phyloP scores from a whole-genome alignment of 2,329 filamentous ascomycete genomes.

The Penicillium brevicompactum region DNA sequence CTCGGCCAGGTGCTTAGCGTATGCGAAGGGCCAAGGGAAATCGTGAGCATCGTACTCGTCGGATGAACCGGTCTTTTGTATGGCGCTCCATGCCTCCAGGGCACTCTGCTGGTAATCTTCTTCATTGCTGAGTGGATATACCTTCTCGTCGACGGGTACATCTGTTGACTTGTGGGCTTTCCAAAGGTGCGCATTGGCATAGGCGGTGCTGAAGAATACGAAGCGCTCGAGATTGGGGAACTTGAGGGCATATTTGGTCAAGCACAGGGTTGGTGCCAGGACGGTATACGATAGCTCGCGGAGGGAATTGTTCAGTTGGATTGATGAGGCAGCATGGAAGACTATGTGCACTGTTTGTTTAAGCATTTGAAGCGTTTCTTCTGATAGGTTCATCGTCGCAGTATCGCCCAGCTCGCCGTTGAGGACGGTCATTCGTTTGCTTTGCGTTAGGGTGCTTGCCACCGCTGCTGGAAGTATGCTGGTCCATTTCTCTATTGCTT shows the following conservation, averaged over 20 bases:
- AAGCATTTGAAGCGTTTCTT: slow-evolving; percentile 22
- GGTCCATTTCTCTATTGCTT: slow-evolving; percentile 23
- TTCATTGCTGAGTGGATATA: slow-evolving; percentile 17
- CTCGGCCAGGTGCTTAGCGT: slow-evolving; percentile 12
- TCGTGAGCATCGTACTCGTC: slow-evolving; percentile 27
- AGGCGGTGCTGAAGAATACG: slow-evolving; percentile 22
- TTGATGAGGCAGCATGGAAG: slow-evolving; percentile 21
- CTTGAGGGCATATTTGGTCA: slow-evolving; percentile 22
- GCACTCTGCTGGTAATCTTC: slow-evolving; percentile 13
- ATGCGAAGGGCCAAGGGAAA: slow-evolving; percentile 7
- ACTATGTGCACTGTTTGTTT: slow-evolving; percentile 23
- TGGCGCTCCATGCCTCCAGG: slow-evolving; percentile 15
- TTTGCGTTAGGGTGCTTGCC: slow-evolving; percentile 14
- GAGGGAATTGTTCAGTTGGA: slow-evolving; percentile 19
- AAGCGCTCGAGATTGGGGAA: slow-evolving; percentile 25
- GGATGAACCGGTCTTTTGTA: slow-evolving; percentile 29
- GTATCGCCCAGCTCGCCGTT: slow-evolving; percentile 26
- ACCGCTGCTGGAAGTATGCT: slow-evolving; percentile 14
- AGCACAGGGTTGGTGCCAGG: slow-evolving; percentile 21
- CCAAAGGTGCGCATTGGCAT: slow-evolving; percentile 26
- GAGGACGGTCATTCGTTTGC: slow-evolving; percentile 19
- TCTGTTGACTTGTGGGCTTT: slow-evolving; percentile 14
- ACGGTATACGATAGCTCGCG: slow-evolving; percentile 22
- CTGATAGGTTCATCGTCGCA: slow-evolving; percentile 22
- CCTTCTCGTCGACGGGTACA: slow-evolving; percentile 17